Percentiles rank a stretch among this genome's conserved stretches.
phyloP scores from a whole-genome alignment of 148 eudicot species.

The Rhododendron ferrugineum region DNA sequence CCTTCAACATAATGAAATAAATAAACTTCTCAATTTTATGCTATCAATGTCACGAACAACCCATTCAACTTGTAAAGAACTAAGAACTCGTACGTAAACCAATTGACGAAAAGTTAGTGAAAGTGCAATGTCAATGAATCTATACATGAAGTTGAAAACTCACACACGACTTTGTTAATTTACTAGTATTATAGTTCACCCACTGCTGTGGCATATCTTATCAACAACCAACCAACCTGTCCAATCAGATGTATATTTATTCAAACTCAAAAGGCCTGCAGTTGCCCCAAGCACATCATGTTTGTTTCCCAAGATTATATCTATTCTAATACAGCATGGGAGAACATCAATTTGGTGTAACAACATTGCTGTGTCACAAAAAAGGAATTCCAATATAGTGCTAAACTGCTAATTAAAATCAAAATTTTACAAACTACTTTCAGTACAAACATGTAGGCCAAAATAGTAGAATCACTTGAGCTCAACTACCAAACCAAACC shows the following conservation, averaged over 20 bases:
- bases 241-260: not conserved
- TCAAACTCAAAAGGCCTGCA: not conserved
- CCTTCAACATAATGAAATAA: not conserved
- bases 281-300: not conserved
- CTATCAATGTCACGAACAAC: not conserved
- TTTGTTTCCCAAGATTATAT: not conserved
- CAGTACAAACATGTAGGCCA: not conserved
- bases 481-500: not conserved
- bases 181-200: not conserved
- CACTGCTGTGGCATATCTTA: not conserved
- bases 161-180: not conserved
- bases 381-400: not conserved
- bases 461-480: not conserved
- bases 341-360: not conserved
- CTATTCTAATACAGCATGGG: not conserved
- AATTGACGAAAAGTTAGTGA: not conserved
- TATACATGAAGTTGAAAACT: not conserved
- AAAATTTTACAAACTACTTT: not conserved
- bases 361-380: not conserved
- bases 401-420: not conserved
- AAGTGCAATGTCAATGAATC: not conserved
- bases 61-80: not conserved
- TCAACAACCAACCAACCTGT: not conserved
- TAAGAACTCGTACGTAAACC: not conserved
- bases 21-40: not conserved